Base-by-base conservation (phyloP, 73 alveolate genomes). In the Paramecium bursaria region DNA sequence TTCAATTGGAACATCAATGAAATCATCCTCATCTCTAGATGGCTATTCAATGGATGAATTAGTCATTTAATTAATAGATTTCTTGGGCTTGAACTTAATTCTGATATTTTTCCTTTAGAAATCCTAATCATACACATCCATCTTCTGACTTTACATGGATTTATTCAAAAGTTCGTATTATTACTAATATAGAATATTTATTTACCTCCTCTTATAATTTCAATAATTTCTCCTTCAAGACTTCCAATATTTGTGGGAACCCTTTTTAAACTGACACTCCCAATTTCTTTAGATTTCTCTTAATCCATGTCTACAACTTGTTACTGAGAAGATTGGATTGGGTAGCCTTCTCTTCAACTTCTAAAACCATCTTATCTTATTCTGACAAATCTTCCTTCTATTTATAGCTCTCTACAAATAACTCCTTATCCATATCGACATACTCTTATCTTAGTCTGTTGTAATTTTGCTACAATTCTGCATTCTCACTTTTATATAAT, bases 361-460 rank as follows among this genome's bases (percentile, higher is more conserved):
- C 57, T 35, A 7, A 11, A 4, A 67, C 60, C 10, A 42, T 5
- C 27, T 67, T 67, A 31, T 35, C 39, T 67, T 67, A 39, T 21
- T 67, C 55, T 1, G 60, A 39, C 19, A 25, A 5, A 39, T 67
- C 82, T 30, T 67, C 82, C 22, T 67, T 67, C 44, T 31, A 67
- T 67, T 67, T 67, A 67, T 31, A 13, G 21, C 23, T 35, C 44
- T 67, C 82, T 6, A 57, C 76, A 4, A 9, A 19, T 13, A 67
- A 31, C 27, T 67, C 82, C 44, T 79, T 79, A 23, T 79, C 89
- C 55, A 79, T 29, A 42, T 61, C 74, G 29, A 26, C 21, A 13
- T 39, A 53, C 3, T 79, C 89, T 55, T 79, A 42, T 49, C 46
- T 79, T 33, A 79, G 50, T 1, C 61, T 22, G 23, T 53, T 48